Base-by-base conservation (phyloP, 257 asterid genomes). In the Fraxinus quadrangulata region DNA sequence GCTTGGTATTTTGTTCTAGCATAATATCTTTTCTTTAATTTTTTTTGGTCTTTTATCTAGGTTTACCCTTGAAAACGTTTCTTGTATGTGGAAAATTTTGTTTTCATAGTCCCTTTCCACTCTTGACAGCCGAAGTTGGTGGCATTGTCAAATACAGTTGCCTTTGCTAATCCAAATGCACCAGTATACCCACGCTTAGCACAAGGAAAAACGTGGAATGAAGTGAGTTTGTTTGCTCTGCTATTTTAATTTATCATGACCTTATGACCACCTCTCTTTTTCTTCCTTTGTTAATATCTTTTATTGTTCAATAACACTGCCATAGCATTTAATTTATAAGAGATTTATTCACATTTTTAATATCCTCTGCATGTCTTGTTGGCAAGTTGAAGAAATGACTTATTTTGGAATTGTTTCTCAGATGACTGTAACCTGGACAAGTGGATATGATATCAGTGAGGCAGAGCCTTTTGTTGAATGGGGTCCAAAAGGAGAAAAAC, bases 371-470 rank as follows among this genome's bases (percentile, higher is more conserved):
- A 2, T 39, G 16, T 73, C 34, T 4, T 23, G 59, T 51, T 37
- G 61, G 56, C 73, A n/a, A 78, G 37, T 49, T 16, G 75, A 75
- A 63, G 21, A 70, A 69, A 70, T 59, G 61, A 72, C 70, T 67
- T n/a, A 51, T 73, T 81, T 81, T 67, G 23, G 17, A 72, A 76
- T 73, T 84, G 77, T 47, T 79, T 16, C 73, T 70, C 89, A 95
- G 99, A 96, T 93, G 97, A 89, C 98, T 26, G 92, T 96, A 67
- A 96, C 98, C 30, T 96, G 99, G 99, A 96, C 99, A 7, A 96
- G 99, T 75, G 98, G 99, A 49, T 91, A 89, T 54, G 88, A 76
- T 78, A 75, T 86, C 75, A 81, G 75, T 71, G 89, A 56, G 76
- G 94, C 98, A 30, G 85, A 87, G 76, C 94, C 99, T 12, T 88